Base-by-base conservation (phyloP, 345 rosid species). In the Brassica nigra region DNA sequence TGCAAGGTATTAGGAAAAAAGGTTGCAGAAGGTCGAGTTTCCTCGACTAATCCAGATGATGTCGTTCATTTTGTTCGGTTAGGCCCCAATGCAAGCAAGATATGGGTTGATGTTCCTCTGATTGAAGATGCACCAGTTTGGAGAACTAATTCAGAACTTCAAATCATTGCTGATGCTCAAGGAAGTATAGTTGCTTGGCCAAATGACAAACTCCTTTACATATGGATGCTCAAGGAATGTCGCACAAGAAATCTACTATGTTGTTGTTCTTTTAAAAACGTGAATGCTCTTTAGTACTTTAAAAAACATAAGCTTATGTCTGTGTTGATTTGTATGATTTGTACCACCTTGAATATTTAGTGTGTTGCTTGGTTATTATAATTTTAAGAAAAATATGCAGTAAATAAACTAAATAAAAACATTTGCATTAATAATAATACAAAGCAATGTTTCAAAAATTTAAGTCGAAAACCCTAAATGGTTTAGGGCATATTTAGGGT, bases 141-240 rank as follows among this genome's bases (percentile, higher is more conserved):
- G 58, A 52, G 2, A 15, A 3, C 18, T 16, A 66, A 66, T 6
- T 8, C 70, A 66, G 30, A 66, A 66, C 27, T 36, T 6, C 15
- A 66, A 66, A 49, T 49, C 28, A 49, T 69, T 30, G 1, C n/a
- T 29, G 73, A 52, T 69, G 61, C 73, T 42, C 8, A 11, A n/a
- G 72, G 61, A 1, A 68, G 58, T 68, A 28, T 28, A 68, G 4
- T 28, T 6, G 58, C 33, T 67, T 42, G 58, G 71, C 71, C 36
- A 20, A 67, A 67, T 23, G 71, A 67, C 34, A 67, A 67, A 39
- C 57, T 67, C 16, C 2, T 66, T 66, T 34, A 39, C 55, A 18
- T 66, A 20, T 65, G 69, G 36, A 36, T 31, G 3, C 36, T 66
- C 20, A 5, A 52, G 23, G 6, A 52, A 15, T 52, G 8, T 52